phyloP scores from a whole-genome alignment of 2,329 filamentous ascomycete genomes.

The Ophiostoma pallidulum region DNA sequence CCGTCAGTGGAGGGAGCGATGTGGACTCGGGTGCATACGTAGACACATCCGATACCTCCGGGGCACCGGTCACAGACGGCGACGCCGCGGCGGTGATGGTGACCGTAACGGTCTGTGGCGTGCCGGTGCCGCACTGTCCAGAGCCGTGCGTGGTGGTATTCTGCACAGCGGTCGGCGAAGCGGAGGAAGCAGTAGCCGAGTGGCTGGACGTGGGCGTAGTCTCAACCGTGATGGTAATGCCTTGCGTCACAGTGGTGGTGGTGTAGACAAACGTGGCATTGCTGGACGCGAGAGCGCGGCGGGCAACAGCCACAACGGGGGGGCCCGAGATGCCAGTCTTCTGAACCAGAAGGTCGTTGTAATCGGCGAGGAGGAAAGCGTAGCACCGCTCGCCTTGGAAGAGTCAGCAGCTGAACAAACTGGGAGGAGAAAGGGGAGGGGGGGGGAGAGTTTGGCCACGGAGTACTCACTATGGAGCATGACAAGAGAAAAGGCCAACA shows the following conservation, averaged over 20 bases:
- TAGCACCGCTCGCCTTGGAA: constrained; percentile 15
- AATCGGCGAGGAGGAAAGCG: constrained; percentile 12
- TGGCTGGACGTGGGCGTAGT: constrained; percentile 10
- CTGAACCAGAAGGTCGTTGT: constrained; percentile 10
- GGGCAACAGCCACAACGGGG: constrained; percentile 11
- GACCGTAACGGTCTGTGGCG: neutral
- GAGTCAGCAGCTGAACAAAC: neutral
- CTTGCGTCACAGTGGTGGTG: constrained; percentile 15
- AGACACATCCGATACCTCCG: neutral
- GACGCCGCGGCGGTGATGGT: neutral
- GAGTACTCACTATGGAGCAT: too few species aligned
- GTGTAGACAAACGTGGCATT: constrained; percentile 23
- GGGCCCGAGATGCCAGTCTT: constrained; percentile 7
- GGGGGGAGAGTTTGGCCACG: too few species aligned
- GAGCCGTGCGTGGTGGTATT: neutral
- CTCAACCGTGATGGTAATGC: constrained; percentile 12
- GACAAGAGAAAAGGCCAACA: constrained; percentile 5
- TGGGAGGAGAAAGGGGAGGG: too few species aligned
- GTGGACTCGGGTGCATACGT: neutral
- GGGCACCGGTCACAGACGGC: neutral
- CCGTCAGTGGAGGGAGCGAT: neutral
- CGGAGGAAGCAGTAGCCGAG: neutral
- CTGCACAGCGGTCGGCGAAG: neutral
- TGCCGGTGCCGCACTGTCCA: neutral
- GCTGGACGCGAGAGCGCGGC: constrained; percentile 1